Percentiles rank a stretch among this genome's conserved stretches.
phyloP scores from a whole-genome alignment of 345 rosid species.

The Corymbia maculata region DNA sequence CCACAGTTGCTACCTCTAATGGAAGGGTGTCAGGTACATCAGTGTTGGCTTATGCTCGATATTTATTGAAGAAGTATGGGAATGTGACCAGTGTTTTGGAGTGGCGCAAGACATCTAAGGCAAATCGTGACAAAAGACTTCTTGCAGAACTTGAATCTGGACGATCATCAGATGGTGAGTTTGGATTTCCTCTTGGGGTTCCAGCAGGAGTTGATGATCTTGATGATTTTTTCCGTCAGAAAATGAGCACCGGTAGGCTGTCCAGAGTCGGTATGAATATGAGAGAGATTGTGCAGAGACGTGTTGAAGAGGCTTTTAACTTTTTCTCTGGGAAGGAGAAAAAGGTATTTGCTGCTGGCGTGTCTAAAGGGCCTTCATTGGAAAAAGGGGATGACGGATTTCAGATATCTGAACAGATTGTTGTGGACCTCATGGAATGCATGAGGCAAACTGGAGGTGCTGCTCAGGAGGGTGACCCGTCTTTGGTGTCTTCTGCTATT shows the following conservation, averaged over 20 bases:
- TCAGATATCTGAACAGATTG: constrained; percentile 80
- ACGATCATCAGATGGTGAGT: constrained; percentile 58
- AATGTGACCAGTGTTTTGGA: constrained; percentile 69
- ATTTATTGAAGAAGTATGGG: constrained; percentile 71
- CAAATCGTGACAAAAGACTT: constrained; percentile 68
- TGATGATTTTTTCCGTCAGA: constrained; percentile 81
- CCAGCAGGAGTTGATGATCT: constrained; percentile 78
- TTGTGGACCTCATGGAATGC: constrained; percentile 65
- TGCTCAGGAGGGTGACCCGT: constrained; percentile 97
- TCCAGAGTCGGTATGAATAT: constrained; percentile 76
- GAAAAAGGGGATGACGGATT: constrained; percentile 70
- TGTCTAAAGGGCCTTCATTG: constrained; percentile 30
- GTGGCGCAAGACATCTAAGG: constrained; percentile 78
- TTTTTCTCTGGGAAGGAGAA: constrained; percentile 52
- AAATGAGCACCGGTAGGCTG: constrained; percentile 45
- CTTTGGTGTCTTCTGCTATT: constrained; percentile 86
- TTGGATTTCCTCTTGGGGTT: constrained; percentile 74
- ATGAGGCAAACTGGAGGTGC: constrained; percentile 94
- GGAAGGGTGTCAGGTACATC: constrained; percentile 68
- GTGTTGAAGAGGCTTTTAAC: constrained; percentile 55
- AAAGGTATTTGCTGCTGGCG: constrained; percentile 44
- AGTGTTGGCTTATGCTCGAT: constrained; percentile 63
- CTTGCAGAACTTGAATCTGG: constrained; percentile 86
- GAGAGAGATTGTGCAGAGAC: constrained; percentile 75
- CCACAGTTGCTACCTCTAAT: constrained; percentile 44